Evolutionary conservation across 306 rosid genomes (phyloP).

Genomic region (Cercis canadensis): DNA sequence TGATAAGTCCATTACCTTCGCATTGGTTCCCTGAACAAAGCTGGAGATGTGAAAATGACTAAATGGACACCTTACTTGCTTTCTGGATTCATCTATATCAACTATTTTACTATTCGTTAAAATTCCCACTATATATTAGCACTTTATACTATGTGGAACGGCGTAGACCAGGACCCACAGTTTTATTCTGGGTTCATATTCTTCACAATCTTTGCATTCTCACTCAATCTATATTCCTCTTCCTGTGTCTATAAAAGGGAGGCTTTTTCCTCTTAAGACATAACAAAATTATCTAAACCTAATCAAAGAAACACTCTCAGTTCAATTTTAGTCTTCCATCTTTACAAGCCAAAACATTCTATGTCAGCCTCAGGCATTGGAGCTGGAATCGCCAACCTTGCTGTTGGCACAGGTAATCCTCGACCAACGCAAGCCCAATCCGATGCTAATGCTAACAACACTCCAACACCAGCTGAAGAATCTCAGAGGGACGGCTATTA

Average conservation of each 20-base stretch:
- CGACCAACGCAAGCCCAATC: conserved; percentile 12
- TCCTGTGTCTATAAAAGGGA: conserved; percentile 35
- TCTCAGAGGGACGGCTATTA: background rate
- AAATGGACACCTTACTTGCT: too few relatives aligned
- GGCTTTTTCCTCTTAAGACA: conserved; percentile 2
- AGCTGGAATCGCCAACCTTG: conserved; percentile 40
- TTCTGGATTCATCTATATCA: too few relatives aligned
- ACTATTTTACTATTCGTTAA: too few relatives aligned
- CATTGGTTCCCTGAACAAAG: too few relatives aligned
- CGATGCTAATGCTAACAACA: conserved; percentile 17
- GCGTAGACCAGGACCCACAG: background rate
- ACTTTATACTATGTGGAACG: background rate
- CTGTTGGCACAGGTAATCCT: conserved; percentile 26
- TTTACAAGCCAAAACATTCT: background rate
- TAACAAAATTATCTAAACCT: background rate
- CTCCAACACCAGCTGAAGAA: background rate
- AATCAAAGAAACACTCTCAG: too few relatives aligned
- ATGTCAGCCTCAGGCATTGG: conserved; percentile 43
- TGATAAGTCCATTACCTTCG: too few relatives aligned
- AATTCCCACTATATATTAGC: background rate
- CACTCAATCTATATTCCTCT: background rate
- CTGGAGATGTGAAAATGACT: too few relatives aligned
- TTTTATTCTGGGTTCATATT: conserved; percentile 17
- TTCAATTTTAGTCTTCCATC: background rate
- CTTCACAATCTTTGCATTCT: conserved; percentile 34